Evolutionary conservation across 495 filamentous ascomycete species (phyloP).

Genomic region (Daldinia grandis): DNA sequence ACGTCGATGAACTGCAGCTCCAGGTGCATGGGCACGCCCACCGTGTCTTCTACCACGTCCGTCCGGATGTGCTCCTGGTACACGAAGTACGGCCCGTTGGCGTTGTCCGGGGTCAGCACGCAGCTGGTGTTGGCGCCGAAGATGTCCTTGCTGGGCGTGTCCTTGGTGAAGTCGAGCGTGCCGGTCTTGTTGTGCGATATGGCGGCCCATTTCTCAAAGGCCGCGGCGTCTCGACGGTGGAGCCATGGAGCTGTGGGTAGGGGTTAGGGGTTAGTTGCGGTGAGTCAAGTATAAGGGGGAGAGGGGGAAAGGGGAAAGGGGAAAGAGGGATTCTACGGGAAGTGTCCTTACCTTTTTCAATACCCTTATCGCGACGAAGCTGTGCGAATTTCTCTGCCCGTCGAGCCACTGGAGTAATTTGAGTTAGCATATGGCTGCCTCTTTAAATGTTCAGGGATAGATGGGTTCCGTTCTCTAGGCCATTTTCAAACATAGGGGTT

Average conservation of each 20-base stretch:
- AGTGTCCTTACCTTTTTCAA: conserved; percentile 35
- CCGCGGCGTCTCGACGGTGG: conserved; percentile 52
- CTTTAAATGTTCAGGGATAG: not conserved
- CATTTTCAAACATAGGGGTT: too few relatives aligned
- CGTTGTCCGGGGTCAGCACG: conserved; percentile 51
- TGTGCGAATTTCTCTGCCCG: conserved; percentile 41
- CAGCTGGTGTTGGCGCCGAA: conserved; percentile 56
- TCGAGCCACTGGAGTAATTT: conserved; percentile 30
- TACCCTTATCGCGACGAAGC: conserved; percentile 36
- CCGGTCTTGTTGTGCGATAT: conserved; percentile 50
- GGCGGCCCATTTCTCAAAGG: conserved; percentile 49
- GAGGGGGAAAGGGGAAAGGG: too few relatives aligned
- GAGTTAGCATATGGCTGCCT: conserved; percentile 4
- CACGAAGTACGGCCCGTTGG: conserved; percentile 56
- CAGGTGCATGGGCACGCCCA: conserved; percentile 61
- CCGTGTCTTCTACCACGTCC: conserved; percentile 56
- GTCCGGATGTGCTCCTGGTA: conserved; percentile 59
- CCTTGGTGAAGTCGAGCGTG: conserved; percentile 46
- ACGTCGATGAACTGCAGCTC: conserved; percentile 67
- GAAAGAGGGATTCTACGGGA: not conserved
- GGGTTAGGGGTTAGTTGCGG: not conserved
- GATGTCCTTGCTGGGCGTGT: conserved; percentile 57
- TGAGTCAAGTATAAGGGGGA: not conserved
- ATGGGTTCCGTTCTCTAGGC: not conserved
- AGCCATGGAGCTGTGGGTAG: conserved; percentile 40